These are phyloP conservation scores for Calamus simplicifolius DNA, from an alignment of 176 grass and related monocot species.

Conservation along the genomic window DNA sequence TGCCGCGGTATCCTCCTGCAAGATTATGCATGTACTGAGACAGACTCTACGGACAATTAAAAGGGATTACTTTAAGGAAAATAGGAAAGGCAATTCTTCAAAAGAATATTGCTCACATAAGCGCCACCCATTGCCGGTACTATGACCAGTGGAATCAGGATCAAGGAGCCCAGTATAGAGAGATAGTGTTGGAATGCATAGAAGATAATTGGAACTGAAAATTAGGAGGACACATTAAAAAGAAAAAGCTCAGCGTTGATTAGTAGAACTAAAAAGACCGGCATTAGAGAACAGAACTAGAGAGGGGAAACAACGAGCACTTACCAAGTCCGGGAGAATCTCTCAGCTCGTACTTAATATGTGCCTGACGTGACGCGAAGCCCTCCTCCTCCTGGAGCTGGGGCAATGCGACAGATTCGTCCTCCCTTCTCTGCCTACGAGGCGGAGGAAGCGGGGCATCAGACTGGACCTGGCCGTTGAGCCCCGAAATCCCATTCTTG, in stretches of 20 bases:
- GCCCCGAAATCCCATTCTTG: conserved; percentile 16
- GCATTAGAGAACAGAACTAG: neutral
- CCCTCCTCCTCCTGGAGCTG: conserved; percentile 47
- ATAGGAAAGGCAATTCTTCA: neutral
- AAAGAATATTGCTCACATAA: conserved; percentile 36
- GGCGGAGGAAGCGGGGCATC: conserved; percentile 6
- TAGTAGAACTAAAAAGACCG: neutral
- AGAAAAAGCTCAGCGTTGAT: too few relatives aligned
- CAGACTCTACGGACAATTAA: conserved; percentile 7
- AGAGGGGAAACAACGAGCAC: neutral
- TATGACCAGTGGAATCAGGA: conserved; percentile 73
- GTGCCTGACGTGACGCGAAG: conserved; percentile 29
- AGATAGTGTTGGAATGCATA: conserved; percentile 87
- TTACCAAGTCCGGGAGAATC: conserved; percentile 74
- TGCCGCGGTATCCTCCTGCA: conserved; percentile 72
- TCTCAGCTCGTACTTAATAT: conserved; percentile 83
- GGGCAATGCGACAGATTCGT: conserved; percentile 26
- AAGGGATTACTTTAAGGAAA: neutral
- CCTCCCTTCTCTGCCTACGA: conserved; percentile 8
- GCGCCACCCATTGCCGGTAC: conserved; percentile 91
- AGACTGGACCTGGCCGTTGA: conserved; percentile 30
- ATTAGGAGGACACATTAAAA: neutral
- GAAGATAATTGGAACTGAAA: conserved; percentile 61
- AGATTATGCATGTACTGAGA: neutral
- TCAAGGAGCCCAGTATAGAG: conserved; percentile 95